Evolutionary conservation across 352 stramenopile genomes (phyloP), one percentile per base, ranked within the genome.

Genomic region (Phytopythium helicoides): DNA sequence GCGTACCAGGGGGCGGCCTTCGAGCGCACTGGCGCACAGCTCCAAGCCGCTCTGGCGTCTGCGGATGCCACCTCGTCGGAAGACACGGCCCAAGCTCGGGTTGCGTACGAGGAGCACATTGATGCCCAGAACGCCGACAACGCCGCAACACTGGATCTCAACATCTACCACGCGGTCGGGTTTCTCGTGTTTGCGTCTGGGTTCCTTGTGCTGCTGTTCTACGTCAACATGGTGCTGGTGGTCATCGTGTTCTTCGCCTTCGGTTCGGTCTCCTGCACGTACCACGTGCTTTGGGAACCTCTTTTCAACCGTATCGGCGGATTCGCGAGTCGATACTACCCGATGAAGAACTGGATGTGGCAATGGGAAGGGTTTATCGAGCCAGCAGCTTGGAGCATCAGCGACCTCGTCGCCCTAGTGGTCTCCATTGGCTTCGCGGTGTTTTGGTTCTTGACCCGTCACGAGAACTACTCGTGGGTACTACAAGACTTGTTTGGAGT

Each of bases 401-500:
- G 92, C 44, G 77, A 98, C 59, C 67, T 98, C 37, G 67, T 97
- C 15, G 87, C 81, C 3, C 58, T 86, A 15, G 66, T 86, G 47
- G 71, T 91, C 22, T 72, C 83, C 18, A 41, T 86, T 4, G 60
- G 52, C 3, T 56, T 74, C 15, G 63, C 68, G 23, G 19, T 88
- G 15, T 52, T 89, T 15, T 93, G 84, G 71, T 90, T 86, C 63
- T 62, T 97, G 40, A 80, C 58, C 23, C 76, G 94, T 45, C 81
- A 85, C 44, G 73, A 95, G 55, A 60, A 81, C 10, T 90, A 89
- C 62, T 80, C 76, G 34, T 98, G 93, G 92, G 60, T 98, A 16
- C 74, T 97, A 16, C 95, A 98, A 59, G 89, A 98, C 64, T 52
- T 97, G 38, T 96, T 98, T 37, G 94, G 93, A 31, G 60, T 94